A percentile compares a stretch with the other conserved stretches of the same genome.
These are phyloP conservation scores for Huntiella decipiens DNA, from an alignment of 2,329 filamentous ascomycete species.

Conservation along the genomic window DNA sequence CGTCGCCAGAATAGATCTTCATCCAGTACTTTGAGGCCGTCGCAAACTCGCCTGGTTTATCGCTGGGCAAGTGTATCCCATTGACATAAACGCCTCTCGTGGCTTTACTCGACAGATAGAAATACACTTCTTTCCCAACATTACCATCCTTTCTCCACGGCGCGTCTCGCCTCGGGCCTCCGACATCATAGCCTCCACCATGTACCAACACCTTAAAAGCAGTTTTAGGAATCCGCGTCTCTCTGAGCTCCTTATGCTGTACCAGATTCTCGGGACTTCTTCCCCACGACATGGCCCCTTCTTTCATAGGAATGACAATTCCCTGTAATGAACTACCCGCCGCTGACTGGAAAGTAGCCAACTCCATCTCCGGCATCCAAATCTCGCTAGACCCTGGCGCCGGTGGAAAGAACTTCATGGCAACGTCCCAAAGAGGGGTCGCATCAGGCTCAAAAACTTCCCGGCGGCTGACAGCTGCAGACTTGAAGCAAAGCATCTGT, in stretches of 20 bases:
- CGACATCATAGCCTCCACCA: conserved; percentile 44
- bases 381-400: conserved; percentile 12
- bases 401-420: conserved; percentile 40
- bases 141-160: conserved; percentile 17
- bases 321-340: not conserved
- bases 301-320: not conserved
- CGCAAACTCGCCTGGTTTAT: conserved; percentile 32
- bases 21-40: conserved; percentile 43
- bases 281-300: conserved; percentile 47
- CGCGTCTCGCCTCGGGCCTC: conserved; percentile 27
- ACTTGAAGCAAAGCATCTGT: conserved; percentile 35
- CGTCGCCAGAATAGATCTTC: conserved; percentile 57
- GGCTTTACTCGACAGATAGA: conserved; percentile 64
- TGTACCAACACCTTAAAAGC: conserved; percentile 64
- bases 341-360: not conserved
- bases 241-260: conserved; percentile 40
- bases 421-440: conserved; percentile 34
- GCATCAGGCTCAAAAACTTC: conserved; percentile 36
- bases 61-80: conserved; percentile 40
- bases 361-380: not conserved
- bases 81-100: conserved; percentile 63
- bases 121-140: conserved; percentile 27
- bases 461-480: conserved; percentile 28
- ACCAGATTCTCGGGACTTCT: conserved; percentile 49
- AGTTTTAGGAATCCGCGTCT: conserved; percentile 61